These are phyloP conservation scores for Phytophthora pistaciae DNA, from an alignment of 352 stramenopile genomes.

Conservation along the genomic window DNA sequence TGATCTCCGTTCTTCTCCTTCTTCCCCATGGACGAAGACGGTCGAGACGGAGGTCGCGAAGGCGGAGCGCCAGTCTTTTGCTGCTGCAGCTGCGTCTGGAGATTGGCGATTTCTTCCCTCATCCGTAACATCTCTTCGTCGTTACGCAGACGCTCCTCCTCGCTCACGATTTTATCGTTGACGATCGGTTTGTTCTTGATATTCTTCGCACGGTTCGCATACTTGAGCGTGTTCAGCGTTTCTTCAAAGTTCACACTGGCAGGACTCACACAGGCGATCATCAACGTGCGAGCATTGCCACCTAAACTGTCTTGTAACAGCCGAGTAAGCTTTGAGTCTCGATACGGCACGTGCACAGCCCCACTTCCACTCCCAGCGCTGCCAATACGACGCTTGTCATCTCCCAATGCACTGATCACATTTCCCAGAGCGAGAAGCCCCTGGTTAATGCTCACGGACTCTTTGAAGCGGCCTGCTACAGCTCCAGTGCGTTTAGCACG, in stretches of 20 bases:
- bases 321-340: constrained; percentile 92
- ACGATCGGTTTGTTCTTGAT: constrained; percentile 99
- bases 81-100: constrained; percentile 75
- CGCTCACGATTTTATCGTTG: constrained; percentile 82
- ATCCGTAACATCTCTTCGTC: constrained; percentile 76
- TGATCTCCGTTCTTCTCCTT: constrained; percentile 9
- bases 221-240: constrained; percentile 98
- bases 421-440: constrained; percentile 96
- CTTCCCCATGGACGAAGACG: constrained; percentile 16
- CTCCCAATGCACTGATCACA: constrained; percentile 94
- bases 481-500: constrained; percentile 93
- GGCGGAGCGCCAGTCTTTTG: constrained; percentile 42
- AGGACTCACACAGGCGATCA: constrained; percentile 91
- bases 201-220: constrained; percentile 99
- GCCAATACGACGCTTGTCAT: constrained; percentile 83
- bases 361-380: constrained; percentile 32
- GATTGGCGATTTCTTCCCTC: constrained; percentile 78
- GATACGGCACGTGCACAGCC: constrained; percentile 87
- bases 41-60: constrained; percentile 20
- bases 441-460: constrained; percentile 97
- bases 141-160: constrained; percentile 59
- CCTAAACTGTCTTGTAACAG: constrained; percentile 90
- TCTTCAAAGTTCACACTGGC: constrained; percentile 92
- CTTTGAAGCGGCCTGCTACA: constrained; percentile 89
- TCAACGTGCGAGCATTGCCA: constrained; percentile 91